Evolutionary conservation across 176 grass and related monocot genomes (phyloP), one percentile per base, ranked within the genome.

Genomic region (Musa schizocarpa): DNA sequence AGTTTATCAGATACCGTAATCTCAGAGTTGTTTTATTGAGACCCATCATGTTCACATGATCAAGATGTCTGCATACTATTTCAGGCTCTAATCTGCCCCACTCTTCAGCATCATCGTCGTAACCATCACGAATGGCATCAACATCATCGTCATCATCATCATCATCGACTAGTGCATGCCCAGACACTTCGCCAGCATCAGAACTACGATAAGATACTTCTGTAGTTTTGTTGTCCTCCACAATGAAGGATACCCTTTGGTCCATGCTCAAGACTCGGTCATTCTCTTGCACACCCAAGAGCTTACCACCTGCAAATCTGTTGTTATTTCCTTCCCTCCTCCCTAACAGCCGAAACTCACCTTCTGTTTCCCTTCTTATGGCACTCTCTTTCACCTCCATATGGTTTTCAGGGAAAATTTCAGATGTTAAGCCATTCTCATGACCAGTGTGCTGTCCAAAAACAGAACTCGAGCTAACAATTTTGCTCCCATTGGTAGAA

Each of bases 21-120:
- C 94, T 85, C 48, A 91, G 75, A n/a, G 94, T 98, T 56, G 94
- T 98, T 89, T 93, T 98, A 72, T 92, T 98, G 9, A 98, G 88
- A 73, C 94, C 95, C 77, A 98, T 87, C 81, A 71, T 82, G 59
- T 93, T 98, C 53, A 87, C 95, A 91, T 98, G 95, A 81, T 98
- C 86, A 78, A 98, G 86, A 83, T 94, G 88, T 34, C 52, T 88
- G 78, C 95, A 98, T 21, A 94, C 69, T 56, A 98, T 91, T 85
- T 98, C 90, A 63, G 90, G 86, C 34, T 93, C 95, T 82, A 81
- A 78, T 79, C 95, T 87, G 71, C 57, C 26, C 55, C 84, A 86
- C 20, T 93, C 90, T 48, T 81, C 87, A 71, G 65, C 59, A 73
- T 89, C 81, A 83, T 89, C 86, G 65, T 88, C 90, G 50, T 89